Evolutionary conservation across 352 stramenopile species (phyloP).

Genomic region (Phytophthora nicotianae): DNA sequence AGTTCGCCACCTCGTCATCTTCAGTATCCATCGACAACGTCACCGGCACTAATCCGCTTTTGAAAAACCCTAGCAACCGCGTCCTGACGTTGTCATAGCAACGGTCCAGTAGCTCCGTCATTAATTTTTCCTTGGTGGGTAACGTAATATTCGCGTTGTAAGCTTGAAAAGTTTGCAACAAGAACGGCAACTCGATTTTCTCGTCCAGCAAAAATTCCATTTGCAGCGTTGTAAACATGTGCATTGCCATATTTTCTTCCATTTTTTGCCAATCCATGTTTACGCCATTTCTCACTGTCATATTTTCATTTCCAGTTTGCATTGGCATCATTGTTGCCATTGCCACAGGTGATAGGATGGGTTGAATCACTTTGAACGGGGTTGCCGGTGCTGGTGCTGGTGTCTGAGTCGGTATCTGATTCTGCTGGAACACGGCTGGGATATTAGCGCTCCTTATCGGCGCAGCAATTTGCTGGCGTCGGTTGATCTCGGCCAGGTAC

Average conservation of each 20-base stretch:
- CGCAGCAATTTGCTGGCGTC: constrained; percentile 28
- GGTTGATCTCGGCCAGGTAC: constrained; percentile 50
- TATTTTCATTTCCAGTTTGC: not conserved
- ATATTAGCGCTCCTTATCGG: not conserved
- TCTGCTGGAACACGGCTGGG: constrained; percentile 2
- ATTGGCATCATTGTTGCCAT: constrained; percentile 5
- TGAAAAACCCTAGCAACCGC: constrained; percentile 30
- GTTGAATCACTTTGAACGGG: constrained; percentile 28
- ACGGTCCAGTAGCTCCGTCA: constrained; percentile 41
- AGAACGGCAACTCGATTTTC: constrained; percentile 14
- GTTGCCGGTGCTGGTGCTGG: not conserved
- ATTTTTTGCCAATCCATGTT: constrained; percentile 18
- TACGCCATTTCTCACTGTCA: not conserved
- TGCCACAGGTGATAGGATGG: constrained; percentile 5
- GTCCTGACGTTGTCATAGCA: constrained; percentile 33
- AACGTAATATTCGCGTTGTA: constrained; percentile 1
- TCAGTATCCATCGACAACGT: constrained; percentile 29
- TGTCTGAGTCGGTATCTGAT: constrained; percentile 9
- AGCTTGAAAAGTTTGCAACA: constrained; percentile 18
- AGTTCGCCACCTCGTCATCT: constrained; percentile 20
- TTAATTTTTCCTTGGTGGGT: constrained; percentile 25
- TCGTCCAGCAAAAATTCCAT: constrained; percentile 23
- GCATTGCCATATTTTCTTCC: constrained; percentile 41
- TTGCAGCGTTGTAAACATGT: constrained; percentile 36
- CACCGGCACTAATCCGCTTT: constrained; percentile 30